Evolutionary conservation across 2,329 filamentous ascomycete species (phyloP).

Genomic region (Huntiella omanensis): DNA sequence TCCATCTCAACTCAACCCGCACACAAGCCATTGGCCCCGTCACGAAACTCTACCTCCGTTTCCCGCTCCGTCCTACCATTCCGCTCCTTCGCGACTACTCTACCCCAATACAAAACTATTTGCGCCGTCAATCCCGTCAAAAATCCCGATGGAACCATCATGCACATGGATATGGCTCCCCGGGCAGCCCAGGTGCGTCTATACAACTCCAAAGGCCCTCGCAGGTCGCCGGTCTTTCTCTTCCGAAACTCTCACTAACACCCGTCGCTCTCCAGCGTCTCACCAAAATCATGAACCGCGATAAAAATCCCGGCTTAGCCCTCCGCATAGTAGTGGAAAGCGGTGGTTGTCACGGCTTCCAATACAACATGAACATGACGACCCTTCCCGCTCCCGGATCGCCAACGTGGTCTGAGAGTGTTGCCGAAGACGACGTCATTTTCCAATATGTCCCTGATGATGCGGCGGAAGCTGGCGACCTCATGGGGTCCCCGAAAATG

Average conservation of each 20-base stretch:
- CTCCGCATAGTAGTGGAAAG: constrained; percentile 85
- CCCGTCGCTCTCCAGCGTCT: constrained; percentile 35
- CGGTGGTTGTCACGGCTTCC: constrained; percentile 93
- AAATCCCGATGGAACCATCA: constrained; percentile 69
- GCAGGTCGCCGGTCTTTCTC: neutral
- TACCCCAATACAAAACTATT: constrained; percentile 23
- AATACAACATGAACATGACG: constrained; percentile 83
- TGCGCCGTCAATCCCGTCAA: constrained; percentile 51
- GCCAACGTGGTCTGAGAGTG: constrained; percentile 18
- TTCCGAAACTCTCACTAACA: neutral
- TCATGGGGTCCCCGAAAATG: constrained; percentile 44
- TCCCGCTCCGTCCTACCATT: neutral
- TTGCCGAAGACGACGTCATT: constrained; percentile 65
- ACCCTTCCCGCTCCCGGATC: constrained; percentile 29
- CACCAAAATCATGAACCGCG: constrained; percentile 53
- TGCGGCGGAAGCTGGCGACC: constrained; percentile 18
- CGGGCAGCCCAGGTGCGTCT: constrained; percentile 55
- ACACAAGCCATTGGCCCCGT: neutral
- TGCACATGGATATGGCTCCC: constrained; percentile 67
- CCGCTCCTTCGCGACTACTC: constrained; percentile 22
- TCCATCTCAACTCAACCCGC: neutral
- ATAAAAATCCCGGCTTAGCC: constrained; percentile 59
- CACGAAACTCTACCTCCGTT: neutral
- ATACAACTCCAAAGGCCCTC: neutral
- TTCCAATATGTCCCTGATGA: constrained; percentile 49